Percentiles rank a stretch among this genome's conserved stretches.
phyloP scores from a whole-genome alignment of 768 basidiomycete species.

The Cystofilobasidium capitatum region DNA sequence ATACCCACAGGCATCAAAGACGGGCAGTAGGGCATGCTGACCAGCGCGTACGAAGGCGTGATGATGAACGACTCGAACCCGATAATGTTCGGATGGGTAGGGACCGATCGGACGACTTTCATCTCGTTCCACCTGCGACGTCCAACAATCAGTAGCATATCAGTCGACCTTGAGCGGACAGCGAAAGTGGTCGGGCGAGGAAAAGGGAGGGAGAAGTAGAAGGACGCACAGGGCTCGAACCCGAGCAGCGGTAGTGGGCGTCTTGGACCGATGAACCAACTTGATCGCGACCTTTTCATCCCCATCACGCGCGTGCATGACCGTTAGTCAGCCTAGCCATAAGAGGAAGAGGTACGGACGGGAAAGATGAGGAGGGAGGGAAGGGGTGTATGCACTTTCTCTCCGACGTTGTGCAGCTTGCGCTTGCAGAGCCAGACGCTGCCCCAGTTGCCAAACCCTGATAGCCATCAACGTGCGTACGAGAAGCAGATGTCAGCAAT shows the following conservation, averaged over 20 bases:
- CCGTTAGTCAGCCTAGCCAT: no score
- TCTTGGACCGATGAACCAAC: conserved; percentile 74
- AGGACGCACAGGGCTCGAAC: conserved; percentile 68
- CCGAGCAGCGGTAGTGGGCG: conserved; percentile 73
- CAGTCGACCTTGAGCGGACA: not conserved
- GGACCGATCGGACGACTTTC: conserved; percentile 45
- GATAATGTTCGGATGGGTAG: conserved; percentile 73
- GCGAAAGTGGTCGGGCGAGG: not conserved
- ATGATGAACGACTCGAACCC: conserved; percentile 90
- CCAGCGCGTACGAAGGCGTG: conserved; percentile 73
- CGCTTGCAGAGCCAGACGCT: conserved; percentile 21
- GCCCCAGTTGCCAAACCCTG: not conserved
- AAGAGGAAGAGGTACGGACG: not conserved
- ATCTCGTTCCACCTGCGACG: conserved; percentile 85
- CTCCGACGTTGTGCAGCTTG: conserved; percentile 7
- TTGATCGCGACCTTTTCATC: conserved; percentile 68
- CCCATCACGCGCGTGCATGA: no score
- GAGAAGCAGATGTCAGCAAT: not conserved
- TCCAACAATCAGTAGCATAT: no score
- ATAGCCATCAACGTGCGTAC: not conserved
- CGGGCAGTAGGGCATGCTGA: conserved; percentile 71
- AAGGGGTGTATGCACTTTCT: not conserved
- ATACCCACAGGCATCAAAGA: conserved; percentile 80
- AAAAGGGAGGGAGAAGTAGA: not conserved
- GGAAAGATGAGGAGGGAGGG: not conserved